These are phyloP conservation scores for Mentha longifolia DNA, from an alignment of 257 asterid genomes.

Conservation along the genomic window DNA sequence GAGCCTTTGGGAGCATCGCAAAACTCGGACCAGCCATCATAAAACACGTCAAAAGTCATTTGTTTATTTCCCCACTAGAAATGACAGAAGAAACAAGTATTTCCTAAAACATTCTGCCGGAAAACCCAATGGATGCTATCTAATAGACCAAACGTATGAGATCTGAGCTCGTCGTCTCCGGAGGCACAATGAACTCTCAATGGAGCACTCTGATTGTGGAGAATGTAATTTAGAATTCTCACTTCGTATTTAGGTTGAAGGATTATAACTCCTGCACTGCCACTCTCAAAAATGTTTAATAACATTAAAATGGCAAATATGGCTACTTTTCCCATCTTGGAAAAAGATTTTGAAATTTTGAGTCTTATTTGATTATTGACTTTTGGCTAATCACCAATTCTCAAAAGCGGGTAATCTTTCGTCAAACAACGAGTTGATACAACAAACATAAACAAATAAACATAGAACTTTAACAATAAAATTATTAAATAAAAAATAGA, in stretches of 20 bases:
- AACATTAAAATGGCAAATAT: neutral
- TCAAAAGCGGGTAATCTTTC: too few species aligned
- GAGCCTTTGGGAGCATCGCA: neutral
- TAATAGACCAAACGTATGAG: neutral
- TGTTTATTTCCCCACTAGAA: slow-evolving; percentile 8
- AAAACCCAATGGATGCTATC: neutral
- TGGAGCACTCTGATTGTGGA: neutral
- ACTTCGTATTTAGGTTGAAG: slow-evolving; percentile 3
- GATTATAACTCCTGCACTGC: neutral
- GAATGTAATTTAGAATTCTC: neutral
- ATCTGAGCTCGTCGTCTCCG: neutral
- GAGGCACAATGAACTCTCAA: slow-evolving; percentile 4
- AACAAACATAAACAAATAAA: too few species aligned
- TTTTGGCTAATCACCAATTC: too few species aligned
- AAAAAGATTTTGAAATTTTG: neutral
- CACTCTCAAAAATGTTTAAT: neutral
- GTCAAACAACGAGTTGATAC: too few species aligned
- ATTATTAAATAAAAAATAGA: too few species aligned
- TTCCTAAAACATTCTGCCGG: neutral
- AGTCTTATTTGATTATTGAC: too few species aligned
- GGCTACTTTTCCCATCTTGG: neutral
- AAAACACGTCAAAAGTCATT: neutral
- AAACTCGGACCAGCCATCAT: neutral
- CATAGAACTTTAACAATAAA: too few species aligned
- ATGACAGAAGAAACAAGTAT: slow-evolving; percentile 1